Conservation (phyloP, 163 green algal genomes). For the Dunaliella salina region DNA sequence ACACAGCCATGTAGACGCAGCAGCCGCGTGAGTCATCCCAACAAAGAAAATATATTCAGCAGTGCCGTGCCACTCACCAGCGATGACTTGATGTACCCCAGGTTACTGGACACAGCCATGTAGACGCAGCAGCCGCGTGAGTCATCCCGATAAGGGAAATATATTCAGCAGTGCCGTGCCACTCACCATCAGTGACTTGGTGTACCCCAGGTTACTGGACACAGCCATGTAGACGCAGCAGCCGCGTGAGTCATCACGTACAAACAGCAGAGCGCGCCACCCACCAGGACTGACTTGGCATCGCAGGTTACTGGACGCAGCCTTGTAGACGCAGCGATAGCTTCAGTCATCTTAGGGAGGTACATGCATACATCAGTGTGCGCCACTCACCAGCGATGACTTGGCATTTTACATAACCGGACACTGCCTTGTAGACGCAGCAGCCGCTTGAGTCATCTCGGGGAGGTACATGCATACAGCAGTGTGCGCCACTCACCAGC, state of each 20-base stretch:
- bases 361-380: constrained; percentile 35
- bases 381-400: constrained; percentile 79
- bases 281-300: constrained; percentile 75
- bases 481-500: constrained; percentile 80
- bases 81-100: constrained; percentile 79
- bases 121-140: constrained; percentile 92
- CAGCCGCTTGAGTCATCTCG: too few relatives aligned
- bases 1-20: constrained; percentile 89
- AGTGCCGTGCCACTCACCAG: constrained; percentile 73
- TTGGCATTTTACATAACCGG: constrained; percentile 82
- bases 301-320: constrained; percentile 82
- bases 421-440: constrained; percentile 89
- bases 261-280: too few relatives aligned
- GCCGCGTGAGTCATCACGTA: too few relatives aligned
- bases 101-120: constrained; percentile 90
- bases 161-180: too few relatives aligned
- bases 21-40: too few relatives aligned
- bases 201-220: constrained; percentile 84
- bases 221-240: constrained; percentile 94
- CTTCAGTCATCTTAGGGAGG: too few relatives aligned
- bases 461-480: too few relatives aligned
- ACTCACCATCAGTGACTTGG: constrained; percentile 73
- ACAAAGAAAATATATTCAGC: too few relatives aligned
- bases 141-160: too few relatives aligned
- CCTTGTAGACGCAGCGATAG: constrained; percentile 96